Conservation (phyloP, 2,329 filamentous ascomycete species). For the Dothideomycetes sp. region DNA sequence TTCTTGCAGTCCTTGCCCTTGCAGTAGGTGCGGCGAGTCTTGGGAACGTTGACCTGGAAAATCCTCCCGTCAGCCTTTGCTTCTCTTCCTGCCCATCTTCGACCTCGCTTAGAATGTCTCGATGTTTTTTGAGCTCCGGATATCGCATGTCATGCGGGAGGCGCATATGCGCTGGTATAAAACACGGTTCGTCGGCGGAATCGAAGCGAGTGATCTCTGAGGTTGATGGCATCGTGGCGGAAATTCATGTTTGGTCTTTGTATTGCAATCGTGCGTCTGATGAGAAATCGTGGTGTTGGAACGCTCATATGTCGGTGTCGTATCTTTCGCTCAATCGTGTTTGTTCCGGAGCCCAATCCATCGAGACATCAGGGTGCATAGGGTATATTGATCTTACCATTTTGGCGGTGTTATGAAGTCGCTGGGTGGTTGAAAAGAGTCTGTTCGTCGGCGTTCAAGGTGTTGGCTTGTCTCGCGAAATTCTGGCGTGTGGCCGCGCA, state of each 20-base stretch:
- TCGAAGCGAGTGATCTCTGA: too few species aligned
- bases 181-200: too few species aligned
- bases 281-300: too few species aligned
- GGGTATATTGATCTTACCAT: constrained; percentile 9
- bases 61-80: neutral
- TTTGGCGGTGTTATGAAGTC: constrained; percentile 12
- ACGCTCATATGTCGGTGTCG: neutral
- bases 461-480: neutral
- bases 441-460: neutral
- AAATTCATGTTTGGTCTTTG: too few species aligned
- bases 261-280: too few species aligned
- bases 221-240: too few species aligned
- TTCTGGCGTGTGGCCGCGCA: neutral
- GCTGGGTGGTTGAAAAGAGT: constrained; percentile 7
- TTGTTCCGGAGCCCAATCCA: neutral
- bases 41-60: constrained; percentile 89
- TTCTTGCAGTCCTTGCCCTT: constrained; percentile 84
- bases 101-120: too few species aligned
- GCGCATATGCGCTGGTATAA: too few species aligned
- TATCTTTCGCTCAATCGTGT: too few species aligned
- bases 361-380: neutral
- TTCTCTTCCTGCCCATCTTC: too few species aligned
- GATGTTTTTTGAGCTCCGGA: neutral
- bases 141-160: too few species aligned
- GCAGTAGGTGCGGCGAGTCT: constrained; percentile 96